Conservation (phyloP, 148 eudicot genomes). For the Tetragonia tetragonoides region DNA sequence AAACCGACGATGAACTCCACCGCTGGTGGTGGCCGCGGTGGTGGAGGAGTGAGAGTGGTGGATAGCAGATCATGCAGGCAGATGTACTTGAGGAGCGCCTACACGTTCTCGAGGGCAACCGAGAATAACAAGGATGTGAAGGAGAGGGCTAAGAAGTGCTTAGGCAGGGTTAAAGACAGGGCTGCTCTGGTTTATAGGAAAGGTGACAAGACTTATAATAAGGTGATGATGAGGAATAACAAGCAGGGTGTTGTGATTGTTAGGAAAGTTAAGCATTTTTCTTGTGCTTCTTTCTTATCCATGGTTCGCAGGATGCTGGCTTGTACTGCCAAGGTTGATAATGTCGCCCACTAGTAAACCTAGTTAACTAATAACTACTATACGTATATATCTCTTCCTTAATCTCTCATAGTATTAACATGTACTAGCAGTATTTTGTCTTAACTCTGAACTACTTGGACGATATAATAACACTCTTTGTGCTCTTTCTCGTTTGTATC, state of each 20-base stretch:
- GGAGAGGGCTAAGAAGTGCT: constrained; percentile 36
- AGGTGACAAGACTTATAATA: background rate
- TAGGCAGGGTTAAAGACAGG: constrained; percentile 33
- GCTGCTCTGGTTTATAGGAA: constrained; percentile 20
- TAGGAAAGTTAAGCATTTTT: constrained; percentile 24
- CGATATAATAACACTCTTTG: too few species aligned
- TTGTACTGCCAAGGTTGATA: constrained; percentile 42
- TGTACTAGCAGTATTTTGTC: too few species aligned
- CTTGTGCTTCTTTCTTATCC: constrained; percentile 27
- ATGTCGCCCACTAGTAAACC: background rate
- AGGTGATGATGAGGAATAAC: background rate
- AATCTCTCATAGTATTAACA: too few species aligned
- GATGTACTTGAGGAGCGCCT: constrained; percentile 45
- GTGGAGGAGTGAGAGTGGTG: constrained; percentile 26
- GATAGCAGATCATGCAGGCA: constrained; percentile 59
- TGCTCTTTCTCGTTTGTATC: too few species aligned
- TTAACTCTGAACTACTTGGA: too few species aligned
- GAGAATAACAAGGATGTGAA: constrained; percentile 20
- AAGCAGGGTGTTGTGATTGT: background rate
- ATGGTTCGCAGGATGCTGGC: constrained; percentile 39
- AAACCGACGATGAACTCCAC: constrained; percentile 18
- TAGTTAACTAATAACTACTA: too few species aligned
- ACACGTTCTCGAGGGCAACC: constrained; percentile 38
- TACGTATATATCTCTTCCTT: too few species aligned
- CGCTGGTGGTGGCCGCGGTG: background rate